Evolutionary conservation across 2,329 filamentous ascomycete species (phyloP).

Genomic region (Cladophialophora immunda): DNA sequence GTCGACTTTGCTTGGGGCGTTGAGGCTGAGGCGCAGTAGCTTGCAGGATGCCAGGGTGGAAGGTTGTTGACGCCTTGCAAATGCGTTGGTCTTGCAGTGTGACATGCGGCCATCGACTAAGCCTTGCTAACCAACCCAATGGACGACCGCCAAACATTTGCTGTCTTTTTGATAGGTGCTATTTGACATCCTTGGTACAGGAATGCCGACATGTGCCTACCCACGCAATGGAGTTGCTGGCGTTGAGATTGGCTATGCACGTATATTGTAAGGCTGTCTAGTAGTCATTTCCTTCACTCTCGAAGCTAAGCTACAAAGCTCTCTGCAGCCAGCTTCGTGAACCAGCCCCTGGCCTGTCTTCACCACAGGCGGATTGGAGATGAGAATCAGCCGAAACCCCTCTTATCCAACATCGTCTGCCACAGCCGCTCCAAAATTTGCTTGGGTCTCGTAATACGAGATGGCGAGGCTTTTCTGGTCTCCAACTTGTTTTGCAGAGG

Average conservation of each 20-base stretch:
- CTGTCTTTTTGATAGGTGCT: too few relatives aligned
- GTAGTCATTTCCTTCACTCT: neutral
- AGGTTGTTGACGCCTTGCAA: too few relatives aligned
- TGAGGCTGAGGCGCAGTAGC: neutral
- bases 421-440: neutral
- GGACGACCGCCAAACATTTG: too few relatives aligned
- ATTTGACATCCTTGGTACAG: too few relatives aligned
- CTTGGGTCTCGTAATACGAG: neutral
- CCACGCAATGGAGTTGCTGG: too few relatives aligned
- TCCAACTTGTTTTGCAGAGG: neutral
- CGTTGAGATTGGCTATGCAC: neutral
- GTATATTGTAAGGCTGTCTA: neutral
- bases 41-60: neutral
- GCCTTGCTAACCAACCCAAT: too few relatives aligned
- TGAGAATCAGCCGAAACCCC: neutral
- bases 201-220: too few relatives aligned
- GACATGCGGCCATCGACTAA: too few relatives aligned
- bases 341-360: neutral
- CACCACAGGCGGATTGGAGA: neutral
- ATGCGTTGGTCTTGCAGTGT: too few relatives aligned
- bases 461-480: neutral
- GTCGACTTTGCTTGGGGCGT: neutral
- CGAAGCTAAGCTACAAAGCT: neutral
- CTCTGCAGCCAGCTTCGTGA: neutral
- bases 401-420: neutral